phyloP scores from a whole-genome alignment of 83 land plant species.

The Larix sibirica region DNA sequence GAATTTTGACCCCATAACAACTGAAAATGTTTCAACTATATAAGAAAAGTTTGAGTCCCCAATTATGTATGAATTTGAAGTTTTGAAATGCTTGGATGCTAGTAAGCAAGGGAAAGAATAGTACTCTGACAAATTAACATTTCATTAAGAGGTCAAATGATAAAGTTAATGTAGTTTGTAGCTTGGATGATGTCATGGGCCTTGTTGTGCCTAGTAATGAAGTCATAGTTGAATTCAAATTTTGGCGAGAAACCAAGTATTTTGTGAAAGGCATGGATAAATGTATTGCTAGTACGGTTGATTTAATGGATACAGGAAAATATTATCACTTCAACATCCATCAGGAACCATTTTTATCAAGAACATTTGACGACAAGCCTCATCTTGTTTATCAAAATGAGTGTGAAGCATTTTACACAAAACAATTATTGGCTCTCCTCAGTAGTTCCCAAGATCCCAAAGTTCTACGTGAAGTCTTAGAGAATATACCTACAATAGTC shows the following conservation, averaged over 20 bases:
- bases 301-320: slow-evolving; percentile 31
- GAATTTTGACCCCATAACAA: no score
- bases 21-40: no score
- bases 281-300: slow-evolving; percentile 41
- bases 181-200: no score
- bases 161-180: slow-evolving; percentile 35
- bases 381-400: slow-evolving; percentile 22
- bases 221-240: no score
- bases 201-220: no score
- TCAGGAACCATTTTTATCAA: slow-evolving; percentile 23
- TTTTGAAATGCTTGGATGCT: slow-evolving; percentile 32
- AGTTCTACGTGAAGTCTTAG: slow-evolving; percentile 30
- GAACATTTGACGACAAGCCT: no score
- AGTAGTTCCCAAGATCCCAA: slow-evolving; percentile 27
- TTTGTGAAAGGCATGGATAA: no score
- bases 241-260: no score
- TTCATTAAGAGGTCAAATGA: slow-evolving; percentile 43
- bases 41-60: slow-evolving; percentile 7
- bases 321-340: slow-evolving; percentile 27
- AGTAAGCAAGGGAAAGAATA: slow-evolving; percentile 37
- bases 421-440: slow-evolving; percentile 28
- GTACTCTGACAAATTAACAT: slow-evolving; percentile 36
- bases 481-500: slow-evolving; percentile 52
- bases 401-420: slow-evolving; percentile 41
- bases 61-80: slow-evolving; percentile 39